phyloP scores from a whole-genome alignment of 2,329 filamentous ascomycete species.

The Pseudogymnoascus sp. region DNA sequence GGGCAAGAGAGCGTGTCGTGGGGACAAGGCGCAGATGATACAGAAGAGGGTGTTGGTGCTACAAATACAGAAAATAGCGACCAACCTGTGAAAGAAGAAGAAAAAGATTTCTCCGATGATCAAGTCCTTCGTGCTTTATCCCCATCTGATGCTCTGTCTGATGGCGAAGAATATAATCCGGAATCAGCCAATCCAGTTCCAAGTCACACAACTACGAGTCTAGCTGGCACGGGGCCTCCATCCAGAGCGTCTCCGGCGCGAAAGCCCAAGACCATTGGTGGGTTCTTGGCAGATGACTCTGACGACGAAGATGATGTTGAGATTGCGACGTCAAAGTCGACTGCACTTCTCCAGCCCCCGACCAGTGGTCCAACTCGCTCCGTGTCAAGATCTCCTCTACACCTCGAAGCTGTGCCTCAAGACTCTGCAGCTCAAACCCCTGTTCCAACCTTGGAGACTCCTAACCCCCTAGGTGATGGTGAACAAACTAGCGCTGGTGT shows the following conservation, averaged over 20 bases:
- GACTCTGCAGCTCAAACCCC: conserved; percentile 2
- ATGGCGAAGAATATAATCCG: conserved; percentile 28
- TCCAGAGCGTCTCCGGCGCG: conserved; percentile 24
- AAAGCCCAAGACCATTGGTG: conserved; percentile 26
- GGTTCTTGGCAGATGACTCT: conserved; percentile 31
- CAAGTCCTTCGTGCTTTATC: conserved; percentile 31
- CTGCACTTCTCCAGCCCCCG: conserved; percentile 22
- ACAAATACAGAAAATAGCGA: conserved; percentile 31
- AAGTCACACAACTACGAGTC: conserved; percentile 22
- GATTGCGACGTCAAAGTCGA: conserved; percentile 15
- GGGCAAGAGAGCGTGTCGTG: conserved; percentile 28
- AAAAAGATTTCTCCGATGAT: conserved; percentile 28
- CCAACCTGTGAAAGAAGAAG: conserved; percentile 30
- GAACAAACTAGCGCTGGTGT: conserved; percentile 1
- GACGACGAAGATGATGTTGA: conserved; percentile 28
- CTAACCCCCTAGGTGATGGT: conserved; percentile 10
- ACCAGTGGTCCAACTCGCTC: conserved; percentile 23
- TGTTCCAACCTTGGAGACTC: conserved; percentile 13
- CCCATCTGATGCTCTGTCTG: conserved; percentile 27
- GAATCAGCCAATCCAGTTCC: conserved; percentile 20
- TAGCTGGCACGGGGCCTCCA: conserved; percentile 27
- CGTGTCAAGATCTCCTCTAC: conserved; percentile 8
- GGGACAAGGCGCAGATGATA: conserved; percentile 22
- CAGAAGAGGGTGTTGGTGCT: conserved; percentile 25
- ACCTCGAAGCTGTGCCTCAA: conserved; percentile 3